Conservation (phyloP, 2,329 filamentous ascomycete genomes). For the Lizonia empirigonia region DNA sequence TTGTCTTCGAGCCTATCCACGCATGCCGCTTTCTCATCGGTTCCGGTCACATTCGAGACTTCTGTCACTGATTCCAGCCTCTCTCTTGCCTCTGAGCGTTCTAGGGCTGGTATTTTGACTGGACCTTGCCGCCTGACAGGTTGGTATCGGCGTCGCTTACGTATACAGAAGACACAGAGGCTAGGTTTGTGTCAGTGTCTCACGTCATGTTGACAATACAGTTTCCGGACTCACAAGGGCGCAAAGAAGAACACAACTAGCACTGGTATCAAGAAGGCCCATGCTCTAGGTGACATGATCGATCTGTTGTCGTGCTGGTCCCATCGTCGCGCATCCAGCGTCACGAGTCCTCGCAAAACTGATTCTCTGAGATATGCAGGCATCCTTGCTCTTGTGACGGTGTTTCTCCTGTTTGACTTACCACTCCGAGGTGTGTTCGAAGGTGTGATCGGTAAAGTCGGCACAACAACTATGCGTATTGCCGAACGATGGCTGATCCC, state of each 20-base stretch:
- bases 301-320: conserved; percentile 14
- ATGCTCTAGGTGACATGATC: conserved; percentile 35
- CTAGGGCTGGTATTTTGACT: conserved; percentile 24
- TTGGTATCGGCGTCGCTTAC: conserved; percentile 19
- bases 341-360: neutral
- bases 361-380: conserved; percentile 7
- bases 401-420: conserved; percentile 2
- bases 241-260: conserved; percentile 36
- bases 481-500: conserved; percentile 1
- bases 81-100: conserved; percentile 30
- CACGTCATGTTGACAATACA: neutral
- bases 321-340: conserved; percentile 12
- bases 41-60: conserved; percentile 12
- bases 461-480: conserved; percentile 8
- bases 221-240: conserved; percentile 34
- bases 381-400: conserved; percentile 11
- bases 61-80: conserved; percentile 31
- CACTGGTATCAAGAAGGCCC: conserved; percentile 38
- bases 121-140: conserved; percentile 3
- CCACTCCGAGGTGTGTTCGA: neutral
- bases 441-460: conserved; percentile 10
- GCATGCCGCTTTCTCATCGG: conserved; percentile 4
- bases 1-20: conserved; percentile 6
- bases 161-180: conserved; percentile 31
- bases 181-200: conserved; percentile 14